Base-by-base conservation (phyloP, 2,329 filamentous ascomycete species). In the Lachnellula hyalina region DNA sequence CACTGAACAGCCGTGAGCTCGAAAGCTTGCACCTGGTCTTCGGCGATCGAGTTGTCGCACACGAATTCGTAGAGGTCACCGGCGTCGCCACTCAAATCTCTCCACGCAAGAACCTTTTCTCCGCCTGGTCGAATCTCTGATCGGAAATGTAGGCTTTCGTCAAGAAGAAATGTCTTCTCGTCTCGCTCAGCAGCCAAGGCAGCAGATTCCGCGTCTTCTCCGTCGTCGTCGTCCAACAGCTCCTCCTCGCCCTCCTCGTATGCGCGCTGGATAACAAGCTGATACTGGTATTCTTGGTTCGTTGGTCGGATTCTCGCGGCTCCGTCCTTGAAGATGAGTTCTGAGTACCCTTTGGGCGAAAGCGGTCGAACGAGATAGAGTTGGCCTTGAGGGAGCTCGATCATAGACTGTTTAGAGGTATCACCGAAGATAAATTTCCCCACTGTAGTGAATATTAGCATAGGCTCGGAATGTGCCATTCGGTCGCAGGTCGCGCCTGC, bases 61-160 rank as follows among this genome's bases (percentile, higher is more conserved):
- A 99, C 89, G 69, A 97, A 99, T 72, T 99, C 93, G 79, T 90
- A 99, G n/a, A 97, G 80, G 72, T 99, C 94, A 52, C 91, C 93
- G 34, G 84, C 81, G 76, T 99, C 94, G 54, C 94, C 94, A 65
- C 91, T 96, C 57, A 97, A 75, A 69, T 99, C 94, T 63, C 88
- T 86, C 94, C 94, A 99, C 56, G 93, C 93, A 61, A 99, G 81
- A 8, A 97, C 85, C 67, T 88, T 90, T 64, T 95, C 89, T 21
- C 88, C 89, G 38, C 84, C 85, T 60, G 90, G 84, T 61, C 92
- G 82, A 60, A 87, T 82, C 70, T 95, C 90, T 44, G 90, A 87
- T 54, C 93, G 86, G 67, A 99, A 90, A 68, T 90, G 90, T 38
- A 99, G 79, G 52, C 84, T 83, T 71, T 96, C 87, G 80, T 97